Evolutionary conservation across 371 early-diverging fungal species (phyloP).

Genomic region (Syncephalastrum sp.): DNA sequence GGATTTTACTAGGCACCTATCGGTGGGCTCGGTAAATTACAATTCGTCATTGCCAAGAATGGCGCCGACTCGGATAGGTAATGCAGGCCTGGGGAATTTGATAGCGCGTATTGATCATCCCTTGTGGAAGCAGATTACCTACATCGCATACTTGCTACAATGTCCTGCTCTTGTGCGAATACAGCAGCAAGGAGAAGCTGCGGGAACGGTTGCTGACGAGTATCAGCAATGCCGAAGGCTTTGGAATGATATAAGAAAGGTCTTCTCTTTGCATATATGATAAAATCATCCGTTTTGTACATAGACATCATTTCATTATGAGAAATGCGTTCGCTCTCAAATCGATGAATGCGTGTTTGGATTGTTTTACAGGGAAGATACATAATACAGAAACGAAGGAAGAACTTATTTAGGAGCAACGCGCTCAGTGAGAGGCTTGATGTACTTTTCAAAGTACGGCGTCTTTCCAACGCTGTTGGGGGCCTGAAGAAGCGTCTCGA

Average conservation of each 20-base stretch:
- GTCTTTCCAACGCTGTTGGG: constrained; percentile 27
- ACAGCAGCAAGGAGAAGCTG: constrained; percentile 75
- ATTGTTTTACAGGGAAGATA: neutral
- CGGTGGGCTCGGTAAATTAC: constrained; percentile 85
- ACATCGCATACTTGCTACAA: constrained; percentile 92
- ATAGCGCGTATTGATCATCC: neutral
- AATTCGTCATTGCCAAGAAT: constrained; percentile 96
- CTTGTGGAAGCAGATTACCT: constrained; percentile 40
- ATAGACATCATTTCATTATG: too few species aligned
- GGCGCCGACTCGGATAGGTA: constrained; percentile 90
- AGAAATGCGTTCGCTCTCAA: too few species aligned
- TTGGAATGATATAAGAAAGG: constrained; percentile 65
- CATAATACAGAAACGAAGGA: neutral
- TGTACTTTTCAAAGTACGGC: constrained; percentile 24
- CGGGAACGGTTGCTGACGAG: constrained; percentile 76
- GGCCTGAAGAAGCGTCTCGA: constrained; percentile 24
- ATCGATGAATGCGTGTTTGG: too few species aligned
- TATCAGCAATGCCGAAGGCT: constrained; percentile 87
- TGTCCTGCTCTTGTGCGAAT: constrained; percentile 90
- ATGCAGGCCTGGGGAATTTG: neutral
- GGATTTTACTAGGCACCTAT: constrained; percentile 93
- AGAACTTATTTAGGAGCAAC: constrained; percentile 7
- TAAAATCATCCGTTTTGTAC: too few species aligned
- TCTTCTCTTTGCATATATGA: too few species aligned
- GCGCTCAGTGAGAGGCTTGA: constrained; percentile 28